These are phyloP conservation scores for Cardiospermum halicacabum DNA, from an alignment of 345 rosid species.

Conservation along the genomic window DNA sequence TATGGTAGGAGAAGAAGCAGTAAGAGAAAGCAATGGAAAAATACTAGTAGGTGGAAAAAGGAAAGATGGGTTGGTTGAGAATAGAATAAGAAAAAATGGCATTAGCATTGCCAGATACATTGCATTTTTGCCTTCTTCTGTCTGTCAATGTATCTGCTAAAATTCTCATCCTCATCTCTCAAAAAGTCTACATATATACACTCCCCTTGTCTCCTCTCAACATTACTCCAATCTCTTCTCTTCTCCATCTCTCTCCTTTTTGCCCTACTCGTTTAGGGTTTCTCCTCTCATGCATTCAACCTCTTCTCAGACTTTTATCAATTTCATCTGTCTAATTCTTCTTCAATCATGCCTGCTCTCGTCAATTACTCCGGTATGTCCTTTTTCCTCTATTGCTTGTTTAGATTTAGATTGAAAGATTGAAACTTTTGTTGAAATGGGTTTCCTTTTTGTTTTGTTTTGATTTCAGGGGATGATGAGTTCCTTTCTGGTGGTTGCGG, in stretches of 20 bases:
- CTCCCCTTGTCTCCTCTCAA: not conserved
- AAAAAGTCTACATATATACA: constrained; percentile 11
- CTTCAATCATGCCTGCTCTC: constrained; percentile 56
- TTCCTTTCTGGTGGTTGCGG: constrained; percentile 47
- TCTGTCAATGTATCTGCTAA: constrained; percentile 31
- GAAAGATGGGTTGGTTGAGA: constrained; percentile 15
- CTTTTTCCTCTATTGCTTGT: not conserved
- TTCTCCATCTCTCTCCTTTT: constrained; percentile 23
- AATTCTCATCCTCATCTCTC: constrained; percentile 9
- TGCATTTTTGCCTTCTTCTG: constrained; percentile 29
- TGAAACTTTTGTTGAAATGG: constrained; percentile 13
- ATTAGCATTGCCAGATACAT: constrained; percentile 29
- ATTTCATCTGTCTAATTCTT: constrained; percentile 16
- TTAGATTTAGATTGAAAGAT: constrained; percentile 1
- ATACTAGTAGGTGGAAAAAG: not conserved
- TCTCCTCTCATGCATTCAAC: constrained; percentile 32
- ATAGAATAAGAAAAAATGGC: constrained; percentile 2
- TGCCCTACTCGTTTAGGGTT: constrained; percentile 53
- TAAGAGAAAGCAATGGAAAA: not conserved
- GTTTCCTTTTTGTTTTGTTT: no score
- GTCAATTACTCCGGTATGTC: constrained; percentile 53
- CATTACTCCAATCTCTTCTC: not conserved
- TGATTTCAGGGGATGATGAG: constrained; percentile 67
- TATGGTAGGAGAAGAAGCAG: no score
- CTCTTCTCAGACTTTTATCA: constrained; percentile 15